Evolutionary conservation across 768 basidiomycete genomes (phyloP).

Genomic region (Amyloporia xantha): DNA sequence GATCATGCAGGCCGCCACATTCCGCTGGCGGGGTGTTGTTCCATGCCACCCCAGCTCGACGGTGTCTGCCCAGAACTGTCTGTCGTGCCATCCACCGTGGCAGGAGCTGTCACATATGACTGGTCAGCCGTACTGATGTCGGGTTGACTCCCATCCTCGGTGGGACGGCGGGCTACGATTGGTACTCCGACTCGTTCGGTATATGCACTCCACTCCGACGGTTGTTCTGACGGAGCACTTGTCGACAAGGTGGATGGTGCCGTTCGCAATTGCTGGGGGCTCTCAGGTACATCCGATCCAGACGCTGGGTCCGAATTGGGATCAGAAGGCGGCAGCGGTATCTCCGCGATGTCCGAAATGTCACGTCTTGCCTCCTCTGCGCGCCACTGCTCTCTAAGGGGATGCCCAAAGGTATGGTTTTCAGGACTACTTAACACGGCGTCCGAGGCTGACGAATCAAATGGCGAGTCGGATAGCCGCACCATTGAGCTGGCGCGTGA

Average conservation of each 20-base stretch:
- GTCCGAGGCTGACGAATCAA: constrained; percentile 31
- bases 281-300: constrained; percentile 1
- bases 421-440: constrained; percentile 46
- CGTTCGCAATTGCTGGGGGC: constrained; percentile 12
- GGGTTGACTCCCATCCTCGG: constrained; percentile 33
- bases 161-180: constrained; percentile 20
- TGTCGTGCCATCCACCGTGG: constrained; percentile 50
- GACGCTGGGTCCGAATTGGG: neutral
- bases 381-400: constrained; percentile 36
- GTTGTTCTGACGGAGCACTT: constrained; percentile 5
- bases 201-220: constrained; percentile 10
- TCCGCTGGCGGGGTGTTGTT: constrained; percentile 1
- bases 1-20: constrained; percentile 3
- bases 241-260: constrained; percentile 20
- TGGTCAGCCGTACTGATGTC: constrained; percentile 65
- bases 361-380: constrained; percentile 18
- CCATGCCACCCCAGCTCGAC: constrained; percentile 37
- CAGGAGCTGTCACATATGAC: constrained; percentile 63
- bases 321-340: constrained; percentile 11
- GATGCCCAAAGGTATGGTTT: constrained; percentile 72
- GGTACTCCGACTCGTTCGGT: constrained; percentile 19
- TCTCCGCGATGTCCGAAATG: constrained; percentile 13
- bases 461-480: constrained; percentile 35
- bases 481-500: constrained; percentile 62
- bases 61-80: constrained; percentile 43